Conservation (phyloP, 208 protist species). For the Leptomonas pyrrhocoris region DNA sequence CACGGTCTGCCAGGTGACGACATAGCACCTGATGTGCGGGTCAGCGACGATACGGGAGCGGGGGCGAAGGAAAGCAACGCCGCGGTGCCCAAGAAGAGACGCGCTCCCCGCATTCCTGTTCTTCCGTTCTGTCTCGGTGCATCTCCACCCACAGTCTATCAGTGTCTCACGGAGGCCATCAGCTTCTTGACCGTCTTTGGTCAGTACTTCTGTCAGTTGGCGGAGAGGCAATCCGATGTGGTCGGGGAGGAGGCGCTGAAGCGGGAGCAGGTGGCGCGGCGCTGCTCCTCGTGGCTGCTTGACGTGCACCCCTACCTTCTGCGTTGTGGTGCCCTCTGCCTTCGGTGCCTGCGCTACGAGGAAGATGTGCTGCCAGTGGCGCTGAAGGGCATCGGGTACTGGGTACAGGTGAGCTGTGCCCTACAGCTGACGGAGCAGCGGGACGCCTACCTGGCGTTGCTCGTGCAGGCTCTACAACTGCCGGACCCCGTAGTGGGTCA, state of each 20-base stretch:
- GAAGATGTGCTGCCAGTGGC: constrained; percentile 57
- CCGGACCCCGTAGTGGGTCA: constrained; percentile 26
- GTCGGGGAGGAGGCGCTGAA: neutral
- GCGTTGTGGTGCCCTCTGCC: constrained; percentile 25
- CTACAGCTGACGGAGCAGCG: constrained; percentile 44
- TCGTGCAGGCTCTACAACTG: constrained; percentile 33
- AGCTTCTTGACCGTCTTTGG: constrained; percentile 26
- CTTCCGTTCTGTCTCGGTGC: constrained; percentile 18
- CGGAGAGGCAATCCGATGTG: constrained; percentile 5
- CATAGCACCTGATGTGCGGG: no score
- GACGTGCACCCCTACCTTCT: constrained; percentile 34
- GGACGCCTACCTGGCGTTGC: constrained; percentile 49
- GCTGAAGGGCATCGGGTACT: constrained; percentile 49
- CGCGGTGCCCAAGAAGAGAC: neutral
- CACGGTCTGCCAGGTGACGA: no score
- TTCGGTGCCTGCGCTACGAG: constrained; percentile 36
- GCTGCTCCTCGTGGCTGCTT: constrained; percentile 23
- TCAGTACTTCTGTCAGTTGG: constrained; percentile 32
- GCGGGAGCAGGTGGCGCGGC: neutral
- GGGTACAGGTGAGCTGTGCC: constrained; percentile 48
- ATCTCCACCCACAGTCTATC: constrained; percentile 11
- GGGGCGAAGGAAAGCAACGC: no score
- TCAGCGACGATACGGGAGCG: no score
- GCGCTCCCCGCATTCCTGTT: neutral
- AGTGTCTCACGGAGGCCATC: constrained; percentile 30